Percentiles rank a stretch among this genome's conserved stretches.
These are phyloP conservation scores for Aspergillus sp. DNA, from an alignment of 2,329 filamentous ascomycete species.

Conservation along the genomic window DNA sequence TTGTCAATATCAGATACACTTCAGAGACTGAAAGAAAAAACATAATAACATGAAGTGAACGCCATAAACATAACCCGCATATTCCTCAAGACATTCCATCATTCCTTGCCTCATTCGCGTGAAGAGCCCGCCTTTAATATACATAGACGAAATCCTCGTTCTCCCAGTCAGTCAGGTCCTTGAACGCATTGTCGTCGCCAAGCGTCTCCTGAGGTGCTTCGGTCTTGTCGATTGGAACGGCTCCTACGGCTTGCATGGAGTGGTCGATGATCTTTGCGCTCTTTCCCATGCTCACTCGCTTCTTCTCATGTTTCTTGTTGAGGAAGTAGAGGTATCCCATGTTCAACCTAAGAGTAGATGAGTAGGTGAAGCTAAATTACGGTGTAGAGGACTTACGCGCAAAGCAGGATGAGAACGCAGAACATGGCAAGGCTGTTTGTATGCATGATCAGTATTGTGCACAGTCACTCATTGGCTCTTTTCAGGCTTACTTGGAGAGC, in stretches of 20 bases:
- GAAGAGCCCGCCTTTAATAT: slow-evolving; percentile 35
- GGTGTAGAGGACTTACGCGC: slow-evolving; percentile 35
- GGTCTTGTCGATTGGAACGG: slow-evolving; percentile 29
- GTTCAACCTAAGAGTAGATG: slow-evolving; percentile 29
- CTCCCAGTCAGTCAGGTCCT: slow-evolving; percentile 61
- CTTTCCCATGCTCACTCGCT: slow-evolving; percentile 62
- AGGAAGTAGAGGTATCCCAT: slow-evolving; percentile 55
- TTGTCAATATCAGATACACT: no score
- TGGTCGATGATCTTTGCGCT: slow-evolving; percentile 59
- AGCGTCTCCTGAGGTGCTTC: slow-evolving; percentile 29
- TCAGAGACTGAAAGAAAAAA: no score
- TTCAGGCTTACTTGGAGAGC: slow-evolving; percentile 51
- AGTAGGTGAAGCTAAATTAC: background rate
- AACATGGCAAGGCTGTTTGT: slow-evolving; percentile 57
- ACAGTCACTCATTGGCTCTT: background rate
- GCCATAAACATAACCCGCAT: background rate
- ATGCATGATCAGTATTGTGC: background rate
- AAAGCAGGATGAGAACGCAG: slow-evolving; percentile 58
- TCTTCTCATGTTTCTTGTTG: slow-evolving; percentile 58
- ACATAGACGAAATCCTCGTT: slow-evolving; percentile 68
- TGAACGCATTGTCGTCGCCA: slow-evolving; percentile 54
- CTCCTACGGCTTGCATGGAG: slow-evolving; percentile 55
- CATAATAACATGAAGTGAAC: background rate
- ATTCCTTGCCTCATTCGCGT: no score
- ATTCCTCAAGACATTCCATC: background rate